Evolutionary conservation across 148 eudicot species (phyloP), one percentile per base, ranked within the genome.

Genomic region (Nepenthes mirabilis): DNA sequence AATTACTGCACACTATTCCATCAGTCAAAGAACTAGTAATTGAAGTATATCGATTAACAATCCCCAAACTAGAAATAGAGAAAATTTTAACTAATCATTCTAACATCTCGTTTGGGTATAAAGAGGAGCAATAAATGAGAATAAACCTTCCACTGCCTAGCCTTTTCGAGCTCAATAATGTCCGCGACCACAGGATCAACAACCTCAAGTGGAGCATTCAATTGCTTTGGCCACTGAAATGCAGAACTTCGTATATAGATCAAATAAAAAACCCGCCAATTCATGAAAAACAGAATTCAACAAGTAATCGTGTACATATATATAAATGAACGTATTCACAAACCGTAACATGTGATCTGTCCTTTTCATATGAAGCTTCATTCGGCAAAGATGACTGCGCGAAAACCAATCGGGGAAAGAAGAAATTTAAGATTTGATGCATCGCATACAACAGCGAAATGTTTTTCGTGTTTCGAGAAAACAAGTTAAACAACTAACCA

Each of bases 181-280:
- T 89, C 82, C 43, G 96, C 96, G 59, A 93, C 79, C 75, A 89
- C 96, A 58, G 99, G 99, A 79, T 93, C 99, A 70, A 89, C 80
- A 8, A 54, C 87, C 67, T 86, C 87, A 32, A 93, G 79, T 3
- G 99, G 84, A 56, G 95, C 91, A 78, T 93, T 93, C 81, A 93
- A 57, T 71, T 93, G 95, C 75, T 93, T 93, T 23, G 97, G 85
- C 99, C 99, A 93, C 99, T 88, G 80, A 45, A 69, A 48, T 49
- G 3, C 52, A 49, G n/a, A 49, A 40, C 45, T n/a, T 10, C 10
- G 11, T n/a, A 5, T n/a, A 49, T 2, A 49, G 3, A 1, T 49
- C 52, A 11, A 14, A 47, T 3, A 36, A 11, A 40, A 52, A 14
- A 57, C 33, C 62, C 5, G 52, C 52, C 3, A 43, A 23, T 36